Percentiles rank a stretch among this genome's conserved stretches.
phyloP scores from a whole-genome alignment of 108 stramenopile genomes.

The Fragilaria radians region DNA sequence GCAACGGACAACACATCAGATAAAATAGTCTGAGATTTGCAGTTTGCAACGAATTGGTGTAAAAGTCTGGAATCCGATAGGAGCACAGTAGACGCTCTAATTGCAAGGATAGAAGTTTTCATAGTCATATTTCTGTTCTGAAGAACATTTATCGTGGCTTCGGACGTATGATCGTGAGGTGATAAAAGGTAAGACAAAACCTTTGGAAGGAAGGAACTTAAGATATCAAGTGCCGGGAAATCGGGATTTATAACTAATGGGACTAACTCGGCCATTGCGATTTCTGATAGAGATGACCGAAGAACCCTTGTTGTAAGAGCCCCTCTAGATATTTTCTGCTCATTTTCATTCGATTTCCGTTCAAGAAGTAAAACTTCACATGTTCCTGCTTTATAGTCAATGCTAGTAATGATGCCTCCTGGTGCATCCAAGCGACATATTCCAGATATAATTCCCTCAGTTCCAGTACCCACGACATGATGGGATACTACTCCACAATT shows the following conservation, averaged over 20 bases:
- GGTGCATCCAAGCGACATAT: slow-evolving; percentile 46
- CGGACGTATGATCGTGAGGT: no score
- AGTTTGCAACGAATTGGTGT: slow-evolving; percentile 11
- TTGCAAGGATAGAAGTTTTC: slow-evolving; percentile 14
- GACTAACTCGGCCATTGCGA: slow-evolving; percentile 54
- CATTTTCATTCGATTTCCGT: background rate
- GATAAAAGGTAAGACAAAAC: background rate
- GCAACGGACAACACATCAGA: slow-evolving; percentile 21
- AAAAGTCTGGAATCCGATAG: slow-evolving; percentile 28
- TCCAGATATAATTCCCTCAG: slow-evolving; percentile 67
- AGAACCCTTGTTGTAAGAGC: slow-evolving; percentile 54
- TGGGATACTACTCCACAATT: slow-evolving; percentile 22
- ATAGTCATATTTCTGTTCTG: no score
- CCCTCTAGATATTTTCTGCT: background rate
- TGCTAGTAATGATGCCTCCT: slow-evolving; percentile 67
- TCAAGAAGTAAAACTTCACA: slow-evolving; percentile 69
- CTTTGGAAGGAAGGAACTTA: background rate
- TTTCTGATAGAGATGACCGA: slow-evolving; percentile 49
- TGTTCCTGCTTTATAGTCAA: slow-evolving; percentile 55
- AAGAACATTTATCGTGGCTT: no score
- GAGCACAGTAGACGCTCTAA: slow-evolving; percentile 23
- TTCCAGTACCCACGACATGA: slow-evolving; percentile 63
- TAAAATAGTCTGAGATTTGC: slow-evolving; percentile 6
- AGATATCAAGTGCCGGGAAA: slow-evolving; percentile 1
- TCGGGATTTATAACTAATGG: slow-evolving; percentile 34